Conservation (phyloP, 306 rosid species). For the Vigna reflexopilosa region DNA sequence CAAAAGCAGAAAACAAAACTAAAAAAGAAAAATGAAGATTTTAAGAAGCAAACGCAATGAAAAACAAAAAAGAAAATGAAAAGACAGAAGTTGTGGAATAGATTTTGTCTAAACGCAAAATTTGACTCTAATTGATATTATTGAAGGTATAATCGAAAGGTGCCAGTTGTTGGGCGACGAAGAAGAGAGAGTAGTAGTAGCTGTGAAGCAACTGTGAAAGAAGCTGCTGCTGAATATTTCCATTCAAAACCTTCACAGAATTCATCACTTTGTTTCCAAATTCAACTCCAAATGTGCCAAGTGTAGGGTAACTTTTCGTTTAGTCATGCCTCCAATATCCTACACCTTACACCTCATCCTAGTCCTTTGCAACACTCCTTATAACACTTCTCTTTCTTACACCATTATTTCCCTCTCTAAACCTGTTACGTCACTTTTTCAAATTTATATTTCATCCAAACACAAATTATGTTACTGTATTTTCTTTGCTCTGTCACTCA, state of each 20-base stretch:
- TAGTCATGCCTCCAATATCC: slow-evolving; percentile 35
- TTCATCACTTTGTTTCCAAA: neutral
- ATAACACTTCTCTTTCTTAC: neutral
- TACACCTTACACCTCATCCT: slow-evolving; percentile 27
- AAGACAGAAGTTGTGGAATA: neutral
- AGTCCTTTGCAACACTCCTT: neutral
- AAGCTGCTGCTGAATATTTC: neutral
- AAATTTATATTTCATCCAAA: no score
- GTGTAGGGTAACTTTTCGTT: slow-evolving; percentile 37
- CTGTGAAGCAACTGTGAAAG: slow-evolving; percentile 19
- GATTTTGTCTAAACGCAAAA: neutral
- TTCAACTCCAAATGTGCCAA: slow-evolving; percentile 8
- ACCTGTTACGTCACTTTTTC: slow-evolving; percentile 1
- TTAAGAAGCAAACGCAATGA: neutral
- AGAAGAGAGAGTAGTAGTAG: neutral
- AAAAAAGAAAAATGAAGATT: no score
- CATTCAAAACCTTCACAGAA: neutral
- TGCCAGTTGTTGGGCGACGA: slow-evolving; percentile 42
- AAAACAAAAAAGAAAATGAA: neutral
- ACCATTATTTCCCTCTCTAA: neutral
- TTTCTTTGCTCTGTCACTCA: neutral
- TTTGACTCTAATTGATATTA: neutral
- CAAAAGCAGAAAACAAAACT: no score
- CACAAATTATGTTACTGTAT: neutral
- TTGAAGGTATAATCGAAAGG: neutral